These are phyloP conservation scores for Berkeleyomyces basicola DNA, from an alignment of 2,329 filamentous ascomycete genomes.

Conservation along the genomic window DNA sequence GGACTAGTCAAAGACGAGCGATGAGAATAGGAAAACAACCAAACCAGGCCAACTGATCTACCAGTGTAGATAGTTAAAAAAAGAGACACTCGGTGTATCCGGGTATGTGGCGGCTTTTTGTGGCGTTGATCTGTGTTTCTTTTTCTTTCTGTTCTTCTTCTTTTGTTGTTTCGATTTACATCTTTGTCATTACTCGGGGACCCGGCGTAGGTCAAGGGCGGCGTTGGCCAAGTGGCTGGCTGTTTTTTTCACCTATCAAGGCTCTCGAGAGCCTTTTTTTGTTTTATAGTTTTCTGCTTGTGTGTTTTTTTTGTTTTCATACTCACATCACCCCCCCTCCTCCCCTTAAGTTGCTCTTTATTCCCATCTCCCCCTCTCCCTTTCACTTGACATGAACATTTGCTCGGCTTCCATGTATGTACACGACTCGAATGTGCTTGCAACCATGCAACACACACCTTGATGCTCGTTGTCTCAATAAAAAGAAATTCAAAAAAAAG, in stretches of 20 bases:
- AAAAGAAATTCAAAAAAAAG: neutral
- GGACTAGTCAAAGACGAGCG: neutral
- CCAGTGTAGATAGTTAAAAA: neutral
- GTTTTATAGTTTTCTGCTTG: neutral
- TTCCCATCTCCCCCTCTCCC: neutral
- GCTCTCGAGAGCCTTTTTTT: neutral
- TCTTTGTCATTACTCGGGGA: constrained; percentile 2
- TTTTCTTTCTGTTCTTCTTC: neutral
- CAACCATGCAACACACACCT: neutral
- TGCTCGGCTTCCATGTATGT: neutral
- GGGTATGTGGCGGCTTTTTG: neutral
- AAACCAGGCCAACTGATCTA: neutral
- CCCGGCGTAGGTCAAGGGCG: constrained; percentile 7
- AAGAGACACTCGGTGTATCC: neutral
- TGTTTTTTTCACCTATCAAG: constrained; percentile 4
- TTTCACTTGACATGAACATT: neutral
- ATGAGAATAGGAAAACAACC: neutral
- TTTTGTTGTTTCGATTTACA: neutral
- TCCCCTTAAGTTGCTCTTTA: neutral
- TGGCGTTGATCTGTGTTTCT: neutral
- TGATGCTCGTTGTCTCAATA: neutral
- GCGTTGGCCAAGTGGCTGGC: constrained; percentile 11
- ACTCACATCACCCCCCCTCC: neutral
- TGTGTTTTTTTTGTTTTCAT: neutral
- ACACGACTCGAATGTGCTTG: neutral